Base-by-base conservation (phyloP, 345 rosid species). In the Gossypium thurberi region DNA sequence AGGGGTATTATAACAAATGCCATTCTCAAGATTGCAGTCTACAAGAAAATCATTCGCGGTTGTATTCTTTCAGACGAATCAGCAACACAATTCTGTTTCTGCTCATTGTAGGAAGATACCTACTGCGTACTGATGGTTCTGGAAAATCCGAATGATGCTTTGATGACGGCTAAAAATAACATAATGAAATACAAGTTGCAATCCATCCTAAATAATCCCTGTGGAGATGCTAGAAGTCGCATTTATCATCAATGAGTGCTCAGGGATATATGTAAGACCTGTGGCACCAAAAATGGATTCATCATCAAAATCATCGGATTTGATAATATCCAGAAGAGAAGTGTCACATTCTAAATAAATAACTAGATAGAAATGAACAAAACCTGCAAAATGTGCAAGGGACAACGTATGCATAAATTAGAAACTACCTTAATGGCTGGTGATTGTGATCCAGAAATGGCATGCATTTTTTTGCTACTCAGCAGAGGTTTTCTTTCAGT, bases 221-320 rank as follows among this genome's bases (percentile, higher is more conserved):
- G 93, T 82, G 75, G 92, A 91, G 78, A 92, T 79, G 83, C 99
- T 90, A 74, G 94, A 87, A n/a, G 97, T 90, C 26, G 99, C 91
- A 78, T 91, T 95, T 85, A 95, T 95, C 92, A 86, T 87, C 78
- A 93, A 80, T 0, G 97, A 89, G 79, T 87, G 87, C 87, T 95
- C 96, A 6, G 99, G 97, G 52, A 90, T 77, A 79, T 91, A 95
- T 4, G 91, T 88, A 9, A 86, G 83, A 86, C 99, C 99, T 95
- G 97, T 76, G 43, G 75, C 25, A 14, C 73, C 65, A 74, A 37
- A 75, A 73, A 73, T 58, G 53, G 25, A 53, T 63, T 73, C 12
- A 18, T 8, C 46, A 21, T 59, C n/a, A 71, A 56, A 58, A 59
- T 10, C 40, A 8, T 20, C 3, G 55, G 12, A 33, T 68, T 61